Evolutionary conservation across 345 rosid genomes (phyloP), one percentile per base, ranked within the genome.

Genomic region (Eucalyptus polyanthemos): DNA sequence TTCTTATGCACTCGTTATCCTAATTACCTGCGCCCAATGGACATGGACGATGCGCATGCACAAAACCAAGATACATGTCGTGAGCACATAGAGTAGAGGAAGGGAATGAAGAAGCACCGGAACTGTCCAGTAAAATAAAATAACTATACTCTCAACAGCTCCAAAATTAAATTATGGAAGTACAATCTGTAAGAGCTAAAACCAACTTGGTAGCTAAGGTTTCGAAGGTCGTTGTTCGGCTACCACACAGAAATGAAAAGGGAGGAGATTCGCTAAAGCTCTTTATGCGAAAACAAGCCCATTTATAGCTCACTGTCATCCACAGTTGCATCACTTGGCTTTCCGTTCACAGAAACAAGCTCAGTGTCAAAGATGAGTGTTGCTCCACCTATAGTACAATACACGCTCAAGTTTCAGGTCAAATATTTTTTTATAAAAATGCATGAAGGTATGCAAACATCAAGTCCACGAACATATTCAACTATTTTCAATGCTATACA

Each of bases 311-410:
- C 96, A 53, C 88, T 87, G 37, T 94, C 92, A 29, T 86, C 88
- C 11, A 76, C 72, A 47, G 67, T 45, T n/a, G 87, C 76, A 44
- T 90, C 87, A 16, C 95, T 90, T 47, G 96, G 34, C 91, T 94
- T 93, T 49, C 96, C 99, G 86, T 96, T 97, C 89, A 97, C 98
- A 7, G 97, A 93, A 53, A 97, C 97, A 88, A 97, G 97, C 96
- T 97, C 98, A 1, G 99, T 95, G 90, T 96, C 99, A 80, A 97
- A 97, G 89, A 97, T 90, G 29, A 97, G 93, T 29, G 99, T 96
- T 11, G 99, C 99, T 86, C 98, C 99, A 89, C 99, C 99, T 97
- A 95, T 97, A 95, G 89, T 88, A 86, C 49, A 21, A 54, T 51
- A 9, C 86, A 19, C 62, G 34, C 37, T 31, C 67, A 25, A 83